These are phyloP conservation scores for Auxenochlorella pyrenoidosa DNA, from an alignment of 139 green algal species.

Conservation along the genomic window DNA sequence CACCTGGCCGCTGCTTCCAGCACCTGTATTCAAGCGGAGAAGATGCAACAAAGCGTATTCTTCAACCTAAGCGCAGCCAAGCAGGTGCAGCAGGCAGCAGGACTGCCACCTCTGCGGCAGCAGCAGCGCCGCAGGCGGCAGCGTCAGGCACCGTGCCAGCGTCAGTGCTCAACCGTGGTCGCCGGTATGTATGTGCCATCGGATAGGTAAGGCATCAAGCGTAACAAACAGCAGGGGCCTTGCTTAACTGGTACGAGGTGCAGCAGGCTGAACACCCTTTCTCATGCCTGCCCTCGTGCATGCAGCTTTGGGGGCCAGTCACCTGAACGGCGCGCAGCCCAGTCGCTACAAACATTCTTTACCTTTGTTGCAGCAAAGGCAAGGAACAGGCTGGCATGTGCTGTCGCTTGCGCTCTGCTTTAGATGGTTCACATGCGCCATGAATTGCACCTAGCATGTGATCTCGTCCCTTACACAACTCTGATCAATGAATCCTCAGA, in stretches of 20 bases:
- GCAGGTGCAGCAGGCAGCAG: neutral
- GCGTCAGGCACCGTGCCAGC: too few relatives aligned
- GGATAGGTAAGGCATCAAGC: neutral
- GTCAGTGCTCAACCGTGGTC: neutral
- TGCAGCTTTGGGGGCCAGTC: constrained; percentile 75
- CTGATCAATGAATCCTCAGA: too few relatives aligned
- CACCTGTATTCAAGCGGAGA: too few relatives aligned
- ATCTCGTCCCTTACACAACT: too few relatives aligned
- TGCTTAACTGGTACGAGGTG: neutral
- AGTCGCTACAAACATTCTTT: constrained; percentile 72
- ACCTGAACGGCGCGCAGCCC: constrained; percentile 75
- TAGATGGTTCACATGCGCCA: too few relatives aligned
- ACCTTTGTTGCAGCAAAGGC: constrained; percentile 79
- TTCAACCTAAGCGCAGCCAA: too few relatives aligned
- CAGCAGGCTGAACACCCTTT: too few relatives aligned
- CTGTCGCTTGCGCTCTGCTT: too few relatives aligned
- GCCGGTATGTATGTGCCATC: constrained; percentile 19
- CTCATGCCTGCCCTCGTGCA: constrained; percentile 28
- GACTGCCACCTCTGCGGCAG: neutral
- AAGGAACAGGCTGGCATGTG: neutral
- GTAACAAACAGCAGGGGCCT: neutral
- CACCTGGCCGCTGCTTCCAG: too few relatives aligned
- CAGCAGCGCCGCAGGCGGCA: neutral
- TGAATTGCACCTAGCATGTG: too few relatives aligned
- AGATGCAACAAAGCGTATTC: neutral